A percentile compares a stretch with the other conserved stretches of the same genome.
These are phyloP conservation scores for Massospora cicadina DNA, from an alignment of 371 early-diverging fungal genomes.

Conservation along the genomic window DNA sequence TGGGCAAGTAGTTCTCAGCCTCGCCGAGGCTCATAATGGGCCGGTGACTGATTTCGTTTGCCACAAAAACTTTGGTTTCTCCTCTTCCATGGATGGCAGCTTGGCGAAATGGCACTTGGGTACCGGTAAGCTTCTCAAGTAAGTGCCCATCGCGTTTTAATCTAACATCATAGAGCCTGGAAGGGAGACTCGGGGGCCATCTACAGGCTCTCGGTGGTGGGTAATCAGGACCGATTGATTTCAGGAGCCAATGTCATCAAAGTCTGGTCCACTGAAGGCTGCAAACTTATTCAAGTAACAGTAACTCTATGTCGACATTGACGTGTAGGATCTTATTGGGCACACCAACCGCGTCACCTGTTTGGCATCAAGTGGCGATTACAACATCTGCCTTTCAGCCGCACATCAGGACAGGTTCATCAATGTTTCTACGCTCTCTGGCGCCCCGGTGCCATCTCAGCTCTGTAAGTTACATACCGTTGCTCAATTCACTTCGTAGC, in stretches of 20 bases:
- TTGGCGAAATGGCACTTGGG: background rate
- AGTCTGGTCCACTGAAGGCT: constrained; percentile 6
- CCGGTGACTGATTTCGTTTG: constrained; percentile 3
- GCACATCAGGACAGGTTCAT: constrained; percentile 8
- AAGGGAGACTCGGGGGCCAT: background rate
- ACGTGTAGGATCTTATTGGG: background rate
- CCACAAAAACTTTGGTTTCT: constrained; percentile 2
- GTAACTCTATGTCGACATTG: background rate
- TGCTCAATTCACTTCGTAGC: background rate
- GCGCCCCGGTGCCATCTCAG: background rate
- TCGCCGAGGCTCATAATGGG: constrained; percentile 4
- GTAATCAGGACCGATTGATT: background rate
- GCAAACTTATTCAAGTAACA: background rate
- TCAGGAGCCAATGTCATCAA: constrained; percentile 4
- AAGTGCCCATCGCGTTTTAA: background rate
- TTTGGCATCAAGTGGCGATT: background rate
- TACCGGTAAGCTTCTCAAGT: constrained; percentile 1
- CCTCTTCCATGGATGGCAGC: background rate
- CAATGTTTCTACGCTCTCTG: background rate
- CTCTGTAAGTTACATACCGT: background rate
- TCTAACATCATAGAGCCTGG: background rate
- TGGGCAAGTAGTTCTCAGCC: background rate
- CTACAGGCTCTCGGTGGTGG: background rate
- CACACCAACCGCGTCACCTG: background rate
- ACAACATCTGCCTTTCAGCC: background rate